Conservation (phyloP, 169 alveolate genomes). For the Cryptosporidium sp. region DNA sequence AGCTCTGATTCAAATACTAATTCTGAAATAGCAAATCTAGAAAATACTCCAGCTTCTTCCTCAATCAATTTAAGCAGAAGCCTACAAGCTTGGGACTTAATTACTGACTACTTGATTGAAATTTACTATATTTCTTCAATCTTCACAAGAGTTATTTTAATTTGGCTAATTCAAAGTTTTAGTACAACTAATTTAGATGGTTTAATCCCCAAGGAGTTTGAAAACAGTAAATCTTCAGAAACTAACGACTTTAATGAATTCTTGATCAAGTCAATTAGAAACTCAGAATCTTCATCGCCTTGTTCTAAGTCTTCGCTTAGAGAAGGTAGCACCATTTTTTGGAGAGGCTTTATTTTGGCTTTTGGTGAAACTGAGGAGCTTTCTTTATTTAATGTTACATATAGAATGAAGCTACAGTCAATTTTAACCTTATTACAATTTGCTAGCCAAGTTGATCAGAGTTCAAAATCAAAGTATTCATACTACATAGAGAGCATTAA, state of each 20-base stretch:
- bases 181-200: not conserved
- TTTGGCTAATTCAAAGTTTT: conserved; percentile 2
- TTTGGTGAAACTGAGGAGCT: not conserved
- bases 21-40: not conserved
- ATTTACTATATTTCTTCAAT: conserved; percentile 9
- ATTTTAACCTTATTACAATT: conserved; percentile 45
- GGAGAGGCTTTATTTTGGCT: not conserved
- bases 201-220: not conserved
- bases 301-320: too few species aligned
- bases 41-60: not conserved
- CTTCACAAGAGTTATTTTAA: conserved; percentile 6
- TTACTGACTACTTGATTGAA: conserved; percentile 29
- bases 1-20: not conserved
- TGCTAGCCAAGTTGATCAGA: not conserved
- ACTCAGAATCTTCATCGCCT: not conserved
- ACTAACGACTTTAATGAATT: not conserved
- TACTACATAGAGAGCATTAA: not conserved
- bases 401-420: conserved; percentile 17
- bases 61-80: conserved; percentile 30
- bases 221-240: not conserved
- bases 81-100: conserved; percentile 37
- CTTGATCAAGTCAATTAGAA: not conserved
- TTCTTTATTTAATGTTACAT: not conserved
- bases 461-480: not conserved
- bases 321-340: not conserved